Conservation (phyloP, 257 asterid species). For the Solanum lignicaule region DNA sequence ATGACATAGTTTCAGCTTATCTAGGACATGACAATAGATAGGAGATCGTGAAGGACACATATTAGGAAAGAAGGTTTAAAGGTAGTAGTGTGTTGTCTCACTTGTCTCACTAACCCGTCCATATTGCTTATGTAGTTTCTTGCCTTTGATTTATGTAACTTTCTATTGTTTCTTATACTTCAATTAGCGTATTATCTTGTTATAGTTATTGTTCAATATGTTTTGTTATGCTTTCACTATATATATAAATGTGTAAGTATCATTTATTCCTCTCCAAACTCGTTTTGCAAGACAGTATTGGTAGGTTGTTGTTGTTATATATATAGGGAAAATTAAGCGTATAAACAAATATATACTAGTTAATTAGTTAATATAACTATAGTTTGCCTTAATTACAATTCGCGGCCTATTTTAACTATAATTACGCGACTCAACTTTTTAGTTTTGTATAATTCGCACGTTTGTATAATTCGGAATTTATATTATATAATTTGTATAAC, state of each 20-base stretch:
- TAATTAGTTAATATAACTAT: not conserved
- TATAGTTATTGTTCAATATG: not conserved
- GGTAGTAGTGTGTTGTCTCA: not conserved
- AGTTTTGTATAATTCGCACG: no score
- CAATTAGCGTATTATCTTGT: not conserved
- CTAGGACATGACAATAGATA: accelerated
- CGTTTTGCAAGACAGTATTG: not conserved
- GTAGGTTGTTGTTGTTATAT: not conserved
- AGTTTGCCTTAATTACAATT: no score
- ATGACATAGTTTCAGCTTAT: not conserved
- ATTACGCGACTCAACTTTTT: no score
- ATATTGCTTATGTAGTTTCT: not conserved
- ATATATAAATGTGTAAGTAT: no score
- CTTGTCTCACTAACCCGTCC: not conserved
- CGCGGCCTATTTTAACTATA: no score
- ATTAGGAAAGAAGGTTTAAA: not conserved
- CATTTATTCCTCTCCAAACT: not conserved
- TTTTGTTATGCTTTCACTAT: not conserved
- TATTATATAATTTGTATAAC: no score
- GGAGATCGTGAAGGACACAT: accelerated
- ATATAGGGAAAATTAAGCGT: no score
- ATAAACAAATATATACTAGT: no score
- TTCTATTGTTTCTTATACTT: not conserved
- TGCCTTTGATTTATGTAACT: not conserved
- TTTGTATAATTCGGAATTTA: no score